Evolutionary conservation across 257 asterid species (phyloP).

Genomic region (Jaltomata sinuosa): DNA sequence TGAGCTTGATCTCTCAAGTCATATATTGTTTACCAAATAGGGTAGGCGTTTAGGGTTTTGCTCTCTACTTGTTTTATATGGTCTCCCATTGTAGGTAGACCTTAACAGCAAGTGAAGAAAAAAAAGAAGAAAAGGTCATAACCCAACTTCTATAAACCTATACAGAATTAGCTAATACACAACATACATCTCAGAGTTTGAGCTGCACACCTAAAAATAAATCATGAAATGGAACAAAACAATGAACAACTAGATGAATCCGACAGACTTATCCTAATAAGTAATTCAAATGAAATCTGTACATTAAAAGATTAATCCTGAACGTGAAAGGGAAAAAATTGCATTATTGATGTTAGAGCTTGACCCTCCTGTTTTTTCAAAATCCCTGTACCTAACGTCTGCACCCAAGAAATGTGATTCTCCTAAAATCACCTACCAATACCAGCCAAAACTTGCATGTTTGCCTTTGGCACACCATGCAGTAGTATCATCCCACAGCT

Average conservation of each 20-base stretch:
- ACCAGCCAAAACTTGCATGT: constrained; percentile 35
- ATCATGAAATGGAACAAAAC: not conserved
- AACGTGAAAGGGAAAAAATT: not conserved
- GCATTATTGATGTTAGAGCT: constrained; percentile 23
- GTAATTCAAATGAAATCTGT: constrained; percentile 13
- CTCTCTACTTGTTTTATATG: not conserved
- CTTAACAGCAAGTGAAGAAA: not conserved
- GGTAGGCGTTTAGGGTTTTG: not conserved
- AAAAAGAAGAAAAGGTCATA: not conserved
- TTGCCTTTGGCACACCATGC: constrained; percentile 46
- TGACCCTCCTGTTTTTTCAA: constrained; percentile 1
- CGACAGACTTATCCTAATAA: not conserved
- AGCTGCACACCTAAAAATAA: not conserved
- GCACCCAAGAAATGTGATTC: constrained; percentile 5
- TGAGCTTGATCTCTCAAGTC: not conserved
- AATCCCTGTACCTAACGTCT: constrained; percentile 8
- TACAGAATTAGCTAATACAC: not conserved
- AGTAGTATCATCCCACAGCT: constrained; percentile 16
- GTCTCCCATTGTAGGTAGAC: not conserved
- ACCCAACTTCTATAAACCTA: not conserved
- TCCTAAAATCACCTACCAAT: constrained; percentile 30
- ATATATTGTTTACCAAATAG: not conserved
- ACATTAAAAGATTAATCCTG: constrained; percentile 7
- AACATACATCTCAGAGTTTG: not conserved
- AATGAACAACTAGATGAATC: not conserved